Percentiles rank a stretch among this genome's conserved stretches.
Evolutionary conservation across 352 stramenopile species (phyloP).

Genomic region (Phytophthora syringae): DNA sequence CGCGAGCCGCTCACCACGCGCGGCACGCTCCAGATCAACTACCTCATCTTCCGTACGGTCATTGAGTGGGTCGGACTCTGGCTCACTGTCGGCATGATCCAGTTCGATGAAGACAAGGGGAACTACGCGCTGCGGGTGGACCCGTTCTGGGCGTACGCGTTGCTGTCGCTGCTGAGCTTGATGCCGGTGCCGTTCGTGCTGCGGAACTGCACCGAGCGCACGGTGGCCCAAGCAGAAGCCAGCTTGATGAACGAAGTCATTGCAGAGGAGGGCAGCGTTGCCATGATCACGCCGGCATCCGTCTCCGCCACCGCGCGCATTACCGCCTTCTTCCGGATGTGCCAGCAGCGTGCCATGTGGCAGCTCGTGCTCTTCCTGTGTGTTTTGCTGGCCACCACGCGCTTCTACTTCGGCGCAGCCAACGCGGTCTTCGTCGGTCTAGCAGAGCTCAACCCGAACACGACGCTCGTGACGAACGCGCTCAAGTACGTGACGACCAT

Average conservation of each 20-base stretch:
- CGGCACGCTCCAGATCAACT: constrained; percentile 81
- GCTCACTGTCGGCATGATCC: constrained; percentile 53
- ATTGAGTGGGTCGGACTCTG: constrained; percentile 61
- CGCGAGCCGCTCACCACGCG: constrained; percentile 72
- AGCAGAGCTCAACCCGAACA: constrained; percentile 46
- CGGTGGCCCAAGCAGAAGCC: constrained; percentile 35
- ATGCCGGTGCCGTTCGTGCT: constrained; percentile 69
- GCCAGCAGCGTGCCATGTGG: constrained; percentile 77
- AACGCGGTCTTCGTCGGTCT: constrained; percentile 48
- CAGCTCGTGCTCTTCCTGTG: constrained; percentile 79
- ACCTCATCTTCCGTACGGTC: constrained; percentile 63
- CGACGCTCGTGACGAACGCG: constrained; percentile 51
- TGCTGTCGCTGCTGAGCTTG: constrained; percentile 58
- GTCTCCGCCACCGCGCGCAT: constrained; percentile 27
- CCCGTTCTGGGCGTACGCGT: constrained; percentile 56
- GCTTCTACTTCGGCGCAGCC: constrained; percentile 63
- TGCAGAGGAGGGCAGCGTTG: constrained; percentile 34
- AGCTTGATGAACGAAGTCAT: constrained; percentile 33
- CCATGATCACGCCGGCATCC: constrained; percentile 24
- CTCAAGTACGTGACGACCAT: constrained; percentile 63
- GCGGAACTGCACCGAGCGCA: constrained; percentile 65
- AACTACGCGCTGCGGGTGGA: constrained; percentile 64
- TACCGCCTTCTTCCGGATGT: constrained; percentile 66
- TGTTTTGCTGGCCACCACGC: constrained; percentile 55
- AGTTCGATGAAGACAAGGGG: constrained; percentile 43